Conservation (phyloP, 352 stramenopile species). For the Globisporangium nagaii region DNA sequence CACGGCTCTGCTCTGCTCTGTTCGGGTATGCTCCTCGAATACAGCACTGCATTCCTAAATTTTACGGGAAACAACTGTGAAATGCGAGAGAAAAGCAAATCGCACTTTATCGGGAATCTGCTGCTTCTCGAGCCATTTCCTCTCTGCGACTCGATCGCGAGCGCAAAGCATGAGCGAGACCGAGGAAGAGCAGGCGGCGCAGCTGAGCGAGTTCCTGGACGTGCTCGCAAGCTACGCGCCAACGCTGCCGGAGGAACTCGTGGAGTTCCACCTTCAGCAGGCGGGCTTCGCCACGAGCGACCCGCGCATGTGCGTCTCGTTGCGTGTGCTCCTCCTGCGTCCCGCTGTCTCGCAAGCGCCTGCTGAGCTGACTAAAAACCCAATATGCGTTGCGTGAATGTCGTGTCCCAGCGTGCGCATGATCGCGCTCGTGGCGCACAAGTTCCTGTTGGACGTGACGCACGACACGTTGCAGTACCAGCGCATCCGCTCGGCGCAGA, state of each 20-base stretch:
- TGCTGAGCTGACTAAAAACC: too few species aligned
- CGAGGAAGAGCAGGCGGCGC: constrained; percentile 23
- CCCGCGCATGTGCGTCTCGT: constrained; percentile 46
- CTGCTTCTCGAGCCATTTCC: too few species aligned
- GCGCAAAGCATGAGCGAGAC: too few species aligned
- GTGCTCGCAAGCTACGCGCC: constrained; percentile 57
- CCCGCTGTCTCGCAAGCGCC: too few species aligned
- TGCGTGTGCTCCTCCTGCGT: neutral
- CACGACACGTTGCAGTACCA: constrained; percentile 81
- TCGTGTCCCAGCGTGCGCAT: constrained; percentile 37
- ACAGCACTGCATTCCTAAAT: too few species aligned
- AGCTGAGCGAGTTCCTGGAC: constrained; percentile 65
- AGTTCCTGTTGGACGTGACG: constrained; percentile 75
- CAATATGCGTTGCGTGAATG: neutral
- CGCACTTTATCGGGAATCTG: too few species aligned
- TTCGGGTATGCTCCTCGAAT: too few species aligned
- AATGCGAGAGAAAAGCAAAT: too few species aligned
- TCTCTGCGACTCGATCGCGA: too few species aligned
- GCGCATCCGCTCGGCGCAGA: constrained; percentile 43
- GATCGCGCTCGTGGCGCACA: constrained; percentile 66
- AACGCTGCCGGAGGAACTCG: constrained; percentile 65
- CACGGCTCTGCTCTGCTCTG: too few species aligned
- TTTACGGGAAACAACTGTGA: too few species aligned
- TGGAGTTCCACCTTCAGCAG: constrained; percentile 75
- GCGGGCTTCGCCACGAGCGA: constrained; percentile 62